These are phyloP conservation scores for Globisporangium nunn DNA, from an alignment of 352 stramenopile species.

Conservation along the genomic window DNA sequence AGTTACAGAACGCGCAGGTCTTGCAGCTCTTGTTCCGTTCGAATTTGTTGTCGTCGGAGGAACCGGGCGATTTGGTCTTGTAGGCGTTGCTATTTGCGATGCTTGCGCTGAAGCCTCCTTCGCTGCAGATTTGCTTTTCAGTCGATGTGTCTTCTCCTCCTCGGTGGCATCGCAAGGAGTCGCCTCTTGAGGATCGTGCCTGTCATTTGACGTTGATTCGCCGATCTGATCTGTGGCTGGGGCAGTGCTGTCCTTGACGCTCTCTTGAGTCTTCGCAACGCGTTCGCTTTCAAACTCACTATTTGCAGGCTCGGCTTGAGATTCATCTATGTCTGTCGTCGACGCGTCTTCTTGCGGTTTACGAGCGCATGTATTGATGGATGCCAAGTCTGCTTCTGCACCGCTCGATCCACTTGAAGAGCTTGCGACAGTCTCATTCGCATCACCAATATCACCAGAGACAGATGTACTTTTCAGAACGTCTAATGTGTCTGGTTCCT, in stretches of 20 bases:
- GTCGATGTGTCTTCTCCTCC: not conserved
- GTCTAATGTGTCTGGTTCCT: not conserved
- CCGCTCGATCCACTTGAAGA: not conserved
- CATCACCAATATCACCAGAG: not conserved
- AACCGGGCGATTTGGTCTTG: constrained; percentile 4
- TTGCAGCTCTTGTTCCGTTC: not conserved
- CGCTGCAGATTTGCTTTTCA: not conserved
- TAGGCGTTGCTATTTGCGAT: not conserved
- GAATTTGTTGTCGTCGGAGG: not conserved
- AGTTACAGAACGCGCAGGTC: not conserved
- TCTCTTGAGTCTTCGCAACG: not conserved
- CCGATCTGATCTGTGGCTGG: not conserved
- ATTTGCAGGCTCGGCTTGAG: not conserved
- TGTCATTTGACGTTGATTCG: not conserved
- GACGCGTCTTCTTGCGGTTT: not conserved
- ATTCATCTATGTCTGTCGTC: not conserved
- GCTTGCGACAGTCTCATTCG: not conserved
- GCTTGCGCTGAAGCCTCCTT: not conserved
- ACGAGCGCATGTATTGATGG: not conserved
- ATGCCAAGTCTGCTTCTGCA: not conserved
- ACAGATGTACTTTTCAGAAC: not conserved
- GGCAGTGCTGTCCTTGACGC: not conserved
- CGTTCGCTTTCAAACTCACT: not conserved
- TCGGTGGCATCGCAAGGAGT: not conserved
- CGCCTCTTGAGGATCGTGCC: not conserved